These are phyloP conservation scores for Chaetomidium leptoderma DNA, from an alignment of 495 filamentous ascomycete genomes.

Conservation along the genomic window DNA sequence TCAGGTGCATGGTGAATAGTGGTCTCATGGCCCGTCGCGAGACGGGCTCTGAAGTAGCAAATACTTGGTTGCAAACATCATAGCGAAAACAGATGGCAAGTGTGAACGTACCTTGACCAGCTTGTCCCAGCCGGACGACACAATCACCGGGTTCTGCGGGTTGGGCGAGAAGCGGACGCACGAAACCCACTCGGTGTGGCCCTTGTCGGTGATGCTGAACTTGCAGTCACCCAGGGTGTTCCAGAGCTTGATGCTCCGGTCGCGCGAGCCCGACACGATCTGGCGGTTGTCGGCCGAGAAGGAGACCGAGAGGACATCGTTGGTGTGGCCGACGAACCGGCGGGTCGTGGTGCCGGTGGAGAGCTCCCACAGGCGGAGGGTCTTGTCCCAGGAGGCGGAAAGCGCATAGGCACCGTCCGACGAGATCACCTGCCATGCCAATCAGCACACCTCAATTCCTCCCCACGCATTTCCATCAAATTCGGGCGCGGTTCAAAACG, in stretches of 20 bases:
- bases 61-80: conserved; percentile 98
- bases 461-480: not conserved
- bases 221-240: conserved; percentile 99
- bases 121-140: conserved; percentile 99
- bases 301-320: conserved; percentile 98
- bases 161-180: conserved; percentile 99
- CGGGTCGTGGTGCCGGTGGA: conserved; percentile 93
- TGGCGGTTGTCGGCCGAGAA: conserved; percentile 99
- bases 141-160: conserved; percentile 99
- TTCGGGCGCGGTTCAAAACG: conserved; percentile 40
- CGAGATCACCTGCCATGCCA: conserved; percentile 79
- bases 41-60: conserved; percentile 99
- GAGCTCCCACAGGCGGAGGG: conserved; percentile 98
- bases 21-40: conserved; percentile 84
- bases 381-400: conserved; percentile 99
- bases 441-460: conserved; percentile 31
- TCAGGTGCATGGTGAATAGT: conserved; percentile 89
- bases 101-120: conserved; percentile 98
- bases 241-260: conserved; percentile 99
- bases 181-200: conserved; percentile 98
- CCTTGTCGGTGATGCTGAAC: conserved; percentile 99
- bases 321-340: conserved; percentile 97
- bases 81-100: conserved; percentile 37
- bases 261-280: conserved; percentile 98
- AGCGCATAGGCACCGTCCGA: conserved; percentile 99